A percentile compares a stretch with the other conserved stretches of the same genome.
Conservation (phyloP, 2,329 filamentous ascomycete species). For the Bipolaris zeicola region DNA sequence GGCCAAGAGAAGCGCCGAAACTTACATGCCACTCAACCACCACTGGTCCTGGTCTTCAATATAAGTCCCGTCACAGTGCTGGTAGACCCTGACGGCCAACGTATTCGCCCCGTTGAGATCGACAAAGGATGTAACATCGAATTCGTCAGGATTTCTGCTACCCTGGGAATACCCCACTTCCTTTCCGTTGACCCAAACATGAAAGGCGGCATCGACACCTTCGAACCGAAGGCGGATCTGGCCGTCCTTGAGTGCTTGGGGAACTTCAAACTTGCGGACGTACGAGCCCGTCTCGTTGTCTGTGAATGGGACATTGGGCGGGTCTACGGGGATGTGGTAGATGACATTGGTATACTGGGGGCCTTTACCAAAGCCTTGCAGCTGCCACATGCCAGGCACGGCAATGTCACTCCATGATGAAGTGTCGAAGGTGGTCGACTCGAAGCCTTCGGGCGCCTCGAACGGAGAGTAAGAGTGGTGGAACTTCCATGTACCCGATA, state of each 20-base stretch:
- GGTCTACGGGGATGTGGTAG: constrained; percentile 69
- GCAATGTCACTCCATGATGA: constrained; percentile 59
- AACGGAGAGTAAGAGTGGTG: constrained; percentile 45
- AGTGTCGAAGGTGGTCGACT: constrained; percentile 41
- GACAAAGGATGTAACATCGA: constrained; percentile 65
- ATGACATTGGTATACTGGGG: constrained; percentile 73
- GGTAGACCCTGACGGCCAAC: constrained; percentile 69
- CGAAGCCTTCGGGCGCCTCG: constrained; percentile 45
- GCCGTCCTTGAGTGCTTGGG: constrained; percentile 54
- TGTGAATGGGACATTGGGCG: constrained; percentile 63
- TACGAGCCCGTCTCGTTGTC: constrained; percentile 71
- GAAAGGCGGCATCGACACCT: constrained; percentile 73
- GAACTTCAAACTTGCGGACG: constrained; percentile 61
- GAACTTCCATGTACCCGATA: constrained; percentile 49
- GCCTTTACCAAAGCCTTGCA: constrained; percentile 66
- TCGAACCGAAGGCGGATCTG: constrained; percentile 71
- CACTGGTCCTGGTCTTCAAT: constrained; percentile 74
- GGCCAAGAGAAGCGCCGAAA: neutral
- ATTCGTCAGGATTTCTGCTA: constrained; percentile 70
- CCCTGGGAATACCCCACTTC: constrained; percentile 72
- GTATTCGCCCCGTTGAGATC: constrained; percentile 56
- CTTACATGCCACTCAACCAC: constrained; percentile 64
- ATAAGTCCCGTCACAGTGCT: constrained; percentile 71
- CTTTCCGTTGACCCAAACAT: constrained; percentile 69
- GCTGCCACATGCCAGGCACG: constrained; percentile 73